These are phyloP conservation scores for Pulveroboletus ravenelii DNA, from an alignment of 768 basidiomycete species.

Conservation along the genomic window DNA sequence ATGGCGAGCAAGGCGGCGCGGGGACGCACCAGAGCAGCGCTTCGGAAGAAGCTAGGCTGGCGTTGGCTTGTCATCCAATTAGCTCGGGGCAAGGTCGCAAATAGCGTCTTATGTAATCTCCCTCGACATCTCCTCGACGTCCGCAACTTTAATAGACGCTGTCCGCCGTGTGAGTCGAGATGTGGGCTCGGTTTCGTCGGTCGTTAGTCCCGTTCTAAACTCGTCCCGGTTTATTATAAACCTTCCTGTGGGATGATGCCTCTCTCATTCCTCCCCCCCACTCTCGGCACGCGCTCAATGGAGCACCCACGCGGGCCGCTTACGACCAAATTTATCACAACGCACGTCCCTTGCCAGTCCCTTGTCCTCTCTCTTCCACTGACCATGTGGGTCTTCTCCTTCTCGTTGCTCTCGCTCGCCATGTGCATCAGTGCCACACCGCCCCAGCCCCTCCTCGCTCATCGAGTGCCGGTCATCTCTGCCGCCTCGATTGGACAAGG, in stretches of 20 bases:
- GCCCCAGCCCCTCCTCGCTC: not conserved
- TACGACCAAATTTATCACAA: not conserved
- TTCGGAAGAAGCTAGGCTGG: slow-evolving; percentile 41
- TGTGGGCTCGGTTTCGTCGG: too few species aligned
- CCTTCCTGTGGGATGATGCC: not conserved
- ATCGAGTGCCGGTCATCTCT: not conserved
- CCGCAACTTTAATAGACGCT: too few species aligned
- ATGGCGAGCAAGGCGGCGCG: not conserved
- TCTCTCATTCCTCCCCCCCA: too few species aligned
- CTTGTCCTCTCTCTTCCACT: not conserved
- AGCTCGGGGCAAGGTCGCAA: not conserved
- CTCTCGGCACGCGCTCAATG: not conserved
- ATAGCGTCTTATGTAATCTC: slow-evolving; percentile 14
- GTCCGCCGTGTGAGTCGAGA: too few species aligned
- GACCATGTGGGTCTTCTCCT: slow-evolving; percentile 15
- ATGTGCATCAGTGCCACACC: slow-evolving; percentile 1
- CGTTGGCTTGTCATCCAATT: slow-evolving; percentile 25
- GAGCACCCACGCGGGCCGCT: not conserved
- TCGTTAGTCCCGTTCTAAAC: slow-evolving; percentile 1
- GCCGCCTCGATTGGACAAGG: not conserved
- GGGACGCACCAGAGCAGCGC: slow-evolving; percentile 30
- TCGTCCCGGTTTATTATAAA: not conserved
- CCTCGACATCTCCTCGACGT: too few species aligned
- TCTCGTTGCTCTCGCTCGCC: slow-evolving; percentile 3
- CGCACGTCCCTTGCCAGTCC: not conserved